Evolutionary conservation across 2,329 filamentous ascomycete genomes (phyloP).

Genomic region (Tolypocladium nubicola): DNA sequence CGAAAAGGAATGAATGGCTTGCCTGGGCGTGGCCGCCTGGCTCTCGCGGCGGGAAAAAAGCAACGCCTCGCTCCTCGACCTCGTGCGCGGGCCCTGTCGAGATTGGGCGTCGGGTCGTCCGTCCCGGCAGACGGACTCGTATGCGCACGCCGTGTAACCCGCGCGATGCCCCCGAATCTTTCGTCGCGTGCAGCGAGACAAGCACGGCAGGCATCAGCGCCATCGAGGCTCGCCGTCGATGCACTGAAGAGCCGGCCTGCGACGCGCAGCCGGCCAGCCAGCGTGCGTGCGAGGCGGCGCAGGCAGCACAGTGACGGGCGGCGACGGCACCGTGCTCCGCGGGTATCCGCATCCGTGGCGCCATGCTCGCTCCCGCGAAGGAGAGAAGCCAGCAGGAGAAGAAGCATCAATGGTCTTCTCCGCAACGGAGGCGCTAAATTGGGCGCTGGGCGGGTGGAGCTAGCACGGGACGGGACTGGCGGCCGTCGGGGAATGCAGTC

Average conservation of each 20-base stretch:
- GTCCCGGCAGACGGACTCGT: neutral
- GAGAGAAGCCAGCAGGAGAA: neutral
- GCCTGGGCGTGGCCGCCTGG: neutral
- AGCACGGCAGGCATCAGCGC: neutral
- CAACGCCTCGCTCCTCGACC: neutral
- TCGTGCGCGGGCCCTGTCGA: neutral
- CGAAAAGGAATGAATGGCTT: neutral
- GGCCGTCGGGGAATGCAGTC: constrained; percentile 1
- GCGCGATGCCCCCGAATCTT: neutral
- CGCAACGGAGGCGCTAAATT: neutral
- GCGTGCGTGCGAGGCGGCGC: no score
- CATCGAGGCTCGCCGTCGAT: neutral
- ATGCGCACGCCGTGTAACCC: neutral
- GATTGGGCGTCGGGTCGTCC: neutral
- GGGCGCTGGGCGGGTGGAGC: neutral
- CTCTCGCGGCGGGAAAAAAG: neutral
- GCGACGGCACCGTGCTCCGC: neutral
- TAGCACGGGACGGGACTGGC: neutral
- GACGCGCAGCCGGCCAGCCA: no score
- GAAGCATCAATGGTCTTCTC: neutral
- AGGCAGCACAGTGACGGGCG: neutral
- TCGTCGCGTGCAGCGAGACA: neutral
- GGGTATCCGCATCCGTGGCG: neutral
- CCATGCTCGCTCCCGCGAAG: neutral
- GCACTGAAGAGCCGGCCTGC: neutral